Conservation (phyloP, 805 yeast genomes). For the Peterozyma xylosa region DNA sequence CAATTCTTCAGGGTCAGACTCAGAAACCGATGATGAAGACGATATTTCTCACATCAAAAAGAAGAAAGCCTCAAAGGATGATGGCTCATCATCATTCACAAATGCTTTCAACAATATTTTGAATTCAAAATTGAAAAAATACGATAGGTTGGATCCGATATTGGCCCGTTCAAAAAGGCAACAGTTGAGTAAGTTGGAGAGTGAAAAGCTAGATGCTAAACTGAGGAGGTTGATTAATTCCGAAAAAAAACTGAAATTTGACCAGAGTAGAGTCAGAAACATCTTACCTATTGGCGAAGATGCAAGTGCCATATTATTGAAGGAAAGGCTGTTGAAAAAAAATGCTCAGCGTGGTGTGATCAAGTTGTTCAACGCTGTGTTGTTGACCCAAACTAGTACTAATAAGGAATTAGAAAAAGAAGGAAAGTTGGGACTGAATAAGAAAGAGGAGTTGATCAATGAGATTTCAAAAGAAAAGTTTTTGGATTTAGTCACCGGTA, state of each 20-base stretch:
- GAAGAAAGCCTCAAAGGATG: slow-evolving; percentile 49
- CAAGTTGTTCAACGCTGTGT: slow-evolving; percentile 73
- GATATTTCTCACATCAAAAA: slow-evolving; percentile 37
- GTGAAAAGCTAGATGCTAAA: slow-evolving; percentile 74
- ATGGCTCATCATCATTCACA: slow-evolving; percentile 74
- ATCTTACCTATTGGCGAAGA: slow-evolving; percentile 58
- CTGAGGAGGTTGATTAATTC: slow-evolving; percentile 64
- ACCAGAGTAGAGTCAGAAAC: slow-evolving; percentile 59
- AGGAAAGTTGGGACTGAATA: slow-evolving; percentile 34
- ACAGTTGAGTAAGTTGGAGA: slow-evolving; percentile 63
- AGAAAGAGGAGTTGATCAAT: slow-evolving; percentile 54
- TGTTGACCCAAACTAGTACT: slow-evolving; percentile 67
- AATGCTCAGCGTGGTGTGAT: slow-evolving; percentile 87
- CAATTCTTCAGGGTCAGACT: slow-evolving; percentile 7
- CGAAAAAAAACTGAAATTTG: slow-evolving; percentile 65
- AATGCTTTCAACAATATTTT: slow-evolving; percentile 78
- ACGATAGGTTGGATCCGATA: slow-evolving; percentile 84
- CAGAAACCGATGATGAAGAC: slow-evolving; percentile 16
- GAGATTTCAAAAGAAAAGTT: slow-evolving; percentile 87
- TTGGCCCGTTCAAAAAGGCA: slow-evolving; percentile 73
- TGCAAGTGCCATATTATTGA: slow-evolving; percentile 53
- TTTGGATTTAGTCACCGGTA: slow-evolving; percentile 78
- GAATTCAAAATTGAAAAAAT: slow-evolving; percentile 80
- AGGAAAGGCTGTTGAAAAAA: slow-evolving; percentile 64
- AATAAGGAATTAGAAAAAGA: slow-evolving; percentile 40